Evolutionary conservation across 768 basidiomycete species (phyloP), one percentile per base, ranked within the genome.

Genomic region (Tephrocybe sp.): DNA sequence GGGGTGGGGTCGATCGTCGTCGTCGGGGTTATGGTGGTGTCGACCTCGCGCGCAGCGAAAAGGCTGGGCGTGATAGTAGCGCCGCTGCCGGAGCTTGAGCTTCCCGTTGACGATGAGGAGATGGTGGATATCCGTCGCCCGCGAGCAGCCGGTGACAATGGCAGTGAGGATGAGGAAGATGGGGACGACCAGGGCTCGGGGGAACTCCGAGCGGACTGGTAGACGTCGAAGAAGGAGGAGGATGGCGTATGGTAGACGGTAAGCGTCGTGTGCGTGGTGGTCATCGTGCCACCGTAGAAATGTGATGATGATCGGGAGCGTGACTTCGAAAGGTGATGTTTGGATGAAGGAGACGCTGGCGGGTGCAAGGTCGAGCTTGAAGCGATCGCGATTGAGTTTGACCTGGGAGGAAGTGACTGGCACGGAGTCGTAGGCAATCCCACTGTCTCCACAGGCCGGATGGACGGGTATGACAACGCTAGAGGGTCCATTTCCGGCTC

Each of bases 201-300:
- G 2, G 85, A 84, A 3, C 80, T 80, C 9, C 79, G 76, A 3
- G 86, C 85, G 6, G 84, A 81, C 17, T 80, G 74, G 54, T 73
- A 87, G 3, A 63, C 57, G 62, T 89, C 84, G 56, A 81, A 86
- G 37, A 89, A 55, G n/a, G 88, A 90, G 0, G 90, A 91, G 0
- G 85, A 81, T 6, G 90, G 88, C 0, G 90, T 92, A 65, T 90
- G 86, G 66, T 86, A 92, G 36, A 83, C 73, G 1, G 85, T 82
- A 3, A 81, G 62, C 1, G 76, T 76, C 0, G 85, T 84, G 45
- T 76, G 77, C 5, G 79, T 76, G 18, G 83, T 84, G 32, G 78
- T 74, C 54, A 84, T 65, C 1, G 85, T 86, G 26, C 80, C 78
- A 17, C 71, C 63, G 51, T 69, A 67, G 61, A 74, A 68, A 24